A percentile compares a stretch with the other conserved stretches of the same genome.
Conservation (phyloP, 2,329 filamentous ascomycete genomes). For the Ophiocordyceps camponoti-saundersi region DNA sequence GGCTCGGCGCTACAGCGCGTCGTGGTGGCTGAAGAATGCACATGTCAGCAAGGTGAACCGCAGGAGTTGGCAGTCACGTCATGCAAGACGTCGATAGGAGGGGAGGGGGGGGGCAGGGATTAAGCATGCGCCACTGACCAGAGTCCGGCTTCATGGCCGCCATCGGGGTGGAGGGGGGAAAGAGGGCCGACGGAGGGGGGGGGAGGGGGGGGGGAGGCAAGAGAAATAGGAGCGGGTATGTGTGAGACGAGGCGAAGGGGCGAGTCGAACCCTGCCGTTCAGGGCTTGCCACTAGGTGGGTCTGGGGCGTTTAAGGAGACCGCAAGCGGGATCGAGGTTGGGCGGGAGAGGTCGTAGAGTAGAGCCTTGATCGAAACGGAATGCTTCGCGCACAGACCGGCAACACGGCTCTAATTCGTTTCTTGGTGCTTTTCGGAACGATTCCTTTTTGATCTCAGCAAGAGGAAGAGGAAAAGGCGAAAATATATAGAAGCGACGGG, state of each 20-base stretch:
- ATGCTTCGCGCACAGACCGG: background rate
- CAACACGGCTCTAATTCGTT: no score
- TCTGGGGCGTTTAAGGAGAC: background rate
- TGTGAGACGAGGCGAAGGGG: background rate
- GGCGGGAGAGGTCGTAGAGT: no score
- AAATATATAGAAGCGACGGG: no score
- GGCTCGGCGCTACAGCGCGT: background rate
- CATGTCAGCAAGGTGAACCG: slow-evolving; percentile 4
- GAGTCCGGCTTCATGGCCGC: background rate
- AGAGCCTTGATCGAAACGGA: background rate
- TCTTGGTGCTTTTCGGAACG: no score
- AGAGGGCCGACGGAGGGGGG: background rate
- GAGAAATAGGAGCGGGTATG: background rate
- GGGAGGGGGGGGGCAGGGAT: background rate
- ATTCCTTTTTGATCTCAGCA: no score
- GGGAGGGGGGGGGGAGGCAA: background rate
- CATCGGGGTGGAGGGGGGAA: background rate
- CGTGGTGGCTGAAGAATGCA: background rate
- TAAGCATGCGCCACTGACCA: background rate
- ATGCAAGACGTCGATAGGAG: background rate
- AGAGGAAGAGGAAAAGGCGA: no score
- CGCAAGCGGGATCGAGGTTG: background rate
- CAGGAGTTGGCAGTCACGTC: slow-evolving; percentile 6
- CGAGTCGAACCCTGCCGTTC: background rate
- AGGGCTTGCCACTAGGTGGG: background rate